Evolutionary conservation across 2,329 filamentous ascomycete species (phyloP).

Genomic region (Colletotrichum gloeosporioides): DNA sequence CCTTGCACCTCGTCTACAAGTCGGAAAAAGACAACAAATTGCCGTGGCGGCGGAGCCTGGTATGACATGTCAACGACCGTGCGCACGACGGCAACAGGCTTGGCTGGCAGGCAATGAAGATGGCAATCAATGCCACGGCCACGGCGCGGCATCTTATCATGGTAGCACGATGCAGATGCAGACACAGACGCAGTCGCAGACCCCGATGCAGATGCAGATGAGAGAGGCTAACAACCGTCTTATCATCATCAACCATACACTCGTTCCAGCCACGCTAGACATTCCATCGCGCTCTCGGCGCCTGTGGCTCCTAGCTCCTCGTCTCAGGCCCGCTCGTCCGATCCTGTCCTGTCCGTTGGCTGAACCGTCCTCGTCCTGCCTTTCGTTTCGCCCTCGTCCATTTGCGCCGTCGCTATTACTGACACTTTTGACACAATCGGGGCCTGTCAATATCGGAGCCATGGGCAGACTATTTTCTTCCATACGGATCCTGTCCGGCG

Average conservation of each 20-base stretch:
- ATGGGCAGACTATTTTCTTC: background rate
- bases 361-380: too few species aligned
- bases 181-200: background rate
- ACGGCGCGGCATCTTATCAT: conserved; percentile 3
- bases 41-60: background rate
- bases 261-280: background rate
- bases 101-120: background rate
- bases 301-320: background rate
- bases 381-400: background rate
- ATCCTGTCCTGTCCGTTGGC: background rate
- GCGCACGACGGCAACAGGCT: background rate
- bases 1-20: background rate
- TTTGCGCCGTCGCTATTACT: background rate
- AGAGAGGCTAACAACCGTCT: background rate
- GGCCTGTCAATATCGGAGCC: background rate
- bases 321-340: background rate
- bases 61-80: conserved; percentile 4
- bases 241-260: background rate
- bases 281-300: conserved; percentile 6
- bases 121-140: background rate
- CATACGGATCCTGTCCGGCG: background rate
- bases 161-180: background rate
- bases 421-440: background rate
- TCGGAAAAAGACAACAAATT: background rate
- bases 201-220: background rate